Evolutionary conservation across 441 rosid species (phyloP).

Genomic region (Euphorbia celastroides): DNA sequence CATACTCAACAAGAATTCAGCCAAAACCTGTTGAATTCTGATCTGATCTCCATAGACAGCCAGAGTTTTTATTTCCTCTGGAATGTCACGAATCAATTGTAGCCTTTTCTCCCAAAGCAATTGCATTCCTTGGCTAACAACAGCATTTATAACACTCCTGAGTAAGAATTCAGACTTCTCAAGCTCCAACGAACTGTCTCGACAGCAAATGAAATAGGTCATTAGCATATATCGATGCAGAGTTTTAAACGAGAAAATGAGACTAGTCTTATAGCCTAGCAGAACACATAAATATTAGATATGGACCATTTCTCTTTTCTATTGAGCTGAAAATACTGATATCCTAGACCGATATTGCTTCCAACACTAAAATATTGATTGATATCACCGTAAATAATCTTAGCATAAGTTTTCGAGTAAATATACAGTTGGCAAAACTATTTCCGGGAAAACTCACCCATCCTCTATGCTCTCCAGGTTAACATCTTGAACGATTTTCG

Average conservation of each 20-base stretch:
- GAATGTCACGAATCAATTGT: conserved; percentile 86
- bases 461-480: conserved; percentile 70
- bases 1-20: conserved; percentile 82
- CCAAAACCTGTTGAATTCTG: conserved; percentile 84
- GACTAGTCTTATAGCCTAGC: not conserved
- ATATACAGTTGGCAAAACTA: not conserved
- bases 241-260: not conserved
- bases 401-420: too few relatives aligned
- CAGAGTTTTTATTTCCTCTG: conserved; percentile 75
- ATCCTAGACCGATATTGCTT: not conserved
- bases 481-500: conserved; percentile 53
- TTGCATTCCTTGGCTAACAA: conserved; percentile 88
- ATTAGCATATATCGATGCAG: conserved; percentile 13
- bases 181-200: conserved; percentile 63
- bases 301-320: not conserved
- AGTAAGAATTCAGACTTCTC: conserved; percentile 65
- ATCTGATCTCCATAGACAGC: conserved; percentile 81
- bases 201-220: conserved; percentile 23
- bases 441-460: conserved; percentile 45
- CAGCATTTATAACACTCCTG: conserved; percentile 79
- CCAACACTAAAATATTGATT: not conserved
- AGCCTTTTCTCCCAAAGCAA: conserved; percentile 68
- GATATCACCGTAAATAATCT: not conserved
- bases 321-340: not conserved
- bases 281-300: not conserved